These are phyloP conservation scores for Yarrowia sp. DNA, from an alignment of 805 yeast genomes.

Conservation along the genomic window DNA sequence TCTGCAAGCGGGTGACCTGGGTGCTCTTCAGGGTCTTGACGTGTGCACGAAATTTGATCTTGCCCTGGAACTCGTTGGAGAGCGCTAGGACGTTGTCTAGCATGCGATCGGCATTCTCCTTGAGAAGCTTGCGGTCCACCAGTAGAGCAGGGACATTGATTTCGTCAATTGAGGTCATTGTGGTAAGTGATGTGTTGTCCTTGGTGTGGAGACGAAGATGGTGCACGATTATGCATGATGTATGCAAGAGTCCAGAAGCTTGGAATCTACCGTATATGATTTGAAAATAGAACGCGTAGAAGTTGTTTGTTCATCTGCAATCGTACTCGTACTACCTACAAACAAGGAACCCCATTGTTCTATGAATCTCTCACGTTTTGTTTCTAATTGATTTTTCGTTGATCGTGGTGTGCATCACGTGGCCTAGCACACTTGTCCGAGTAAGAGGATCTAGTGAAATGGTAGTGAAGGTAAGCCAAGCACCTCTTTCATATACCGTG, in stretches of 20 bases:
- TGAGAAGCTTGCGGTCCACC: background rate
- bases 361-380: too few species aligned
- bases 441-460: too few species aligned
- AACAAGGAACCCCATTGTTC: too few species aligned
- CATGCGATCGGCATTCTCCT: background rate
- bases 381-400: too few species aligned
- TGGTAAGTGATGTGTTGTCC: background rate
- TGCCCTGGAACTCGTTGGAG: slow-evolving; percentile 20
- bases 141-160: slow-evolving; percentile 15
- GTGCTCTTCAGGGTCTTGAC: slow-evolving; percentile 72
- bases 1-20: slow-evolving; percentile 56
- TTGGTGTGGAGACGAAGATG: background rate
- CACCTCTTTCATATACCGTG: too few species aligned
- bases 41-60: slow-evolving; percentile 60
- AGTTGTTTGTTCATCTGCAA: too few species aligned
- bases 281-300: too few species aligned
- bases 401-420: too few species aligned
- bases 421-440: too few species aligned
- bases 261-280: too few species aligned
- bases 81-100: background rate
- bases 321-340: too few species aligned
- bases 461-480: too few species aligned
- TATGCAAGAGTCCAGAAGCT: background rate
- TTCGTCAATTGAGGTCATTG: slow-evolving; percentile 1
- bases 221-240: background rate